phyloP scores from a whole-genome alignment of 2,329 filamentous ascomycete genomes.

The Aureobasidium vineae region DNA sequence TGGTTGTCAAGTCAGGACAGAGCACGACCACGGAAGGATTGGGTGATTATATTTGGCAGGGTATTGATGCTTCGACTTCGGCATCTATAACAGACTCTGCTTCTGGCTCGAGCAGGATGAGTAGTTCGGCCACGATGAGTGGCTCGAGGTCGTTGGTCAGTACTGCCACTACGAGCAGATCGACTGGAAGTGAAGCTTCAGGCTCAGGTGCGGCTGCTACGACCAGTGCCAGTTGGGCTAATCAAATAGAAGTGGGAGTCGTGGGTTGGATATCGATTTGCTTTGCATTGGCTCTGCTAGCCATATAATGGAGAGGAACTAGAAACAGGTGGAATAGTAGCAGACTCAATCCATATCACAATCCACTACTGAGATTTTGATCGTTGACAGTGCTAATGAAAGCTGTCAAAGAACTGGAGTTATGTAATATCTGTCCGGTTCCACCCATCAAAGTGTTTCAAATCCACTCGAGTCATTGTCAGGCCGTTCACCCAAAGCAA shows the following conservation, averaged over 20 bases:
- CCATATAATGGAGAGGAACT: background rate
- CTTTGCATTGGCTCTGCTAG: background rate
- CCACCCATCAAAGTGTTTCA: too few relatives aligned
- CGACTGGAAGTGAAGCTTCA: background rate
- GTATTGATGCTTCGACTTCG: background rate
- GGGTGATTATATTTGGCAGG: conserved; percentile 6
- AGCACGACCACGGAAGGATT: background rate
- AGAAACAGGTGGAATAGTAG: background rate
- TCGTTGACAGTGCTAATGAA: background rate
- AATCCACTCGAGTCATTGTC: background rate
- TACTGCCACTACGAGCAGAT: background rate
- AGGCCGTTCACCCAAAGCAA: background rate
- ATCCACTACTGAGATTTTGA: background rate
- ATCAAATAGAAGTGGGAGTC: background rate
- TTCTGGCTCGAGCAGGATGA: background rate
- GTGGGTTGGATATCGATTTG: background rate
- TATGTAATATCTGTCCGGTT: too few relatives aligned
- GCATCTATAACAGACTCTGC: background rate
- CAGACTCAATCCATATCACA: background rate
- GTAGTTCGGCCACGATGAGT: background rate
- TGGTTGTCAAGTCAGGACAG: background rate
- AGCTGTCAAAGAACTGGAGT: background rate
- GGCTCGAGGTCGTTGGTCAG: background rate
- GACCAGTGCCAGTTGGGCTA: background rate
- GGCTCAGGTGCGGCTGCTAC: background rate